Conservation (phyloP, 1,284 basidiomycete genomes). For the Somion occarium region DNA sequence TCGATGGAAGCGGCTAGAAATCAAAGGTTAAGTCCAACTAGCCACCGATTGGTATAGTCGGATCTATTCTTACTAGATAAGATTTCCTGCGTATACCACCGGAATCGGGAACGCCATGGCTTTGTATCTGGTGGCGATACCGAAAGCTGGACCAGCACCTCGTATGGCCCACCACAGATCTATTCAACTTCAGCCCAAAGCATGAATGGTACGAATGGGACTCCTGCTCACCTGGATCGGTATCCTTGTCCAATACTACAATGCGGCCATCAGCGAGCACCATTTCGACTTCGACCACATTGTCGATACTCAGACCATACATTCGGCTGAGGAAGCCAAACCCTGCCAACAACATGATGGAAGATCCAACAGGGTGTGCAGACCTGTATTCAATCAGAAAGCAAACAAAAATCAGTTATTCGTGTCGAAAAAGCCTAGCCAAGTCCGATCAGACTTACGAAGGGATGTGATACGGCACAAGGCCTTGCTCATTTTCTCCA, state of each 20-base stretch:
- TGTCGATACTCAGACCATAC: constrained; percentile 82
- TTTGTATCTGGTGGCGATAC: constrained; percentile 85
- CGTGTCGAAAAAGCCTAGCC: too few species aligned
- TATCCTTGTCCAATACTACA: constrained; percentile 62
- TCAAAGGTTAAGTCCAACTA: constrained; percentile 10
- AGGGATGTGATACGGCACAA: constrained; percentile 81
- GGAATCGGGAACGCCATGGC: constrained; percentile 84
- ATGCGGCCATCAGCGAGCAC: constrained; percentile 78
- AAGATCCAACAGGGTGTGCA: constrained; percentile 74
- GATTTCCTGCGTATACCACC: constrained; percentile 84
- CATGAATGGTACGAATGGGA: neutral
- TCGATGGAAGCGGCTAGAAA: constrained; percentile 71
- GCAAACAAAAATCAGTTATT: constrained; percentile 5
- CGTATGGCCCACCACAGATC: constrained; percentile 89
- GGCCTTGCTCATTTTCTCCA: constrained; percentile 39
- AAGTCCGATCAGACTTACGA: constrained; percentile 45
- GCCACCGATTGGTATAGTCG: constrained; percentile 5
- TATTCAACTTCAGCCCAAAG: constrained; percentile 22
- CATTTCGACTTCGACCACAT: constrained; percentile 81
- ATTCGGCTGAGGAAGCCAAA: constrained; percentile 86
- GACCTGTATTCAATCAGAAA: constrained; percentile 46
- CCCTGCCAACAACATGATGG: constrained; percentile 82
- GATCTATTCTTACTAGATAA: constrained; percentile 63
- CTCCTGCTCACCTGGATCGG: constrained; percentile 51
- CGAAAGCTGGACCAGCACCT: constrained; percentile 81